Base-by-base conservation (phyloP, 495 filamentous ascomycete species). In the Hypoxylon lienhwacheense region DNA sequence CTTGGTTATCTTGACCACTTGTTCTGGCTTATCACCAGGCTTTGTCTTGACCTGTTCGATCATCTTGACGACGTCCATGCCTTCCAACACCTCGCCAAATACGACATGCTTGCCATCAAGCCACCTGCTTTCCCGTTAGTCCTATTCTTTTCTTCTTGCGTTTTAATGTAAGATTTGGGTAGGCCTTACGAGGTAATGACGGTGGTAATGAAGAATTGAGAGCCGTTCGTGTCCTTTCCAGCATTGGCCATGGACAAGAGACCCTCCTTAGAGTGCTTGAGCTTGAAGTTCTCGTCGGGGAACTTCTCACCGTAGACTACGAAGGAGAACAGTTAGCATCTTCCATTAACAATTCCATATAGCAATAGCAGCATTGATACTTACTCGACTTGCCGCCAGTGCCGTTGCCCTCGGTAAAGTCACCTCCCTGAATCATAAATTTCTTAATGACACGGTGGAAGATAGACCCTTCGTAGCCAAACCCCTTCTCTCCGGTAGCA, bases 351-450 rank as follows among this genome's bases (percentile, higher is more conserved):
- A 12, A 6, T 26, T 7, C 11, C 14, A n/a, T 26, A 55, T 61
- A 26, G 50, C 26, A 41, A 29, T 14, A 32, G 21, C 25, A 14
- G 24, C 25, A 37, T 19, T 36, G 5, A 8, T 47, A 77, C 79
- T 56, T 73, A 83, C 81, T 84, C 36, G 91, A 96, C 82, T 96
- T 97, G 65, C 93, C 93, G 70, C 93, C 93, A 68, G 91, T 97
- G 65, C 91, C 92, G 68, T 99, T 91, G 59, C 85, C 85, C 55
- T 85, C 89, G 71, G 95, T 99, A 77, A 99, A 99, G 77, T 99
- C 95, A 76, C 95, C 93, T 70, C 93, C 93, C 77, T 98, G 93
- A 70, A 97, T 96, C 93, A 98, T 98, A 79, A 98, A 98, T 48
- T 87, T 66, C 79, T 92, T 91, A 79, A 98, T 98, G 66, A 98